phyloP scores from a whole-genome alignment of 371 early-diverging fungal genomes.

The Apophysomyces elegans region DNA sequence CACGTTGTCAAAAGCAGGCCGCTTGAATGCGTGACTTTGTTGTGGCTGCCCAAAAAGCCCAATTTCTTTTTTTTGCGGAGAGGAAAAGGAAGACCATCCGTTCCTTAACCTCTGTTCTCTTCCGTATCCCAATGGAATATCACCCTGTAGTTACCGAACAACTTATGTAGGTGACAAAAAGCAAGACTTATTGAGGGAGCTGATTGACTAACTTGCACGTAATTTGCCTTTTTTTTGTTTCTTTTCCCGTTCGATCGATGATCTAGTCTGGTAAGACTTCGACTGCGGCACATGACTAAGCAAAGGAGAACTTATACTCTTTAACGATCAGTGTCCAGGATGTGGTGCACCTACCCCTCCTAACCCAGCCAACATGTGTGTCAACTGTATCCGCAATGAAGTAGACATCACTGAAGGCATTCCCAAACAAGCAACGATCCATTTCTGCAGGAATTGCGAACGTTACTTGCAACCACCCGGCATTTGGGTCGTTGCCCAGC shows the following conservation, averaged over 20 bases:
- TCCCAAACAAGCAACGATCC: constrained; percentile 93
- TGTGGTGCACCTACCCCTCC: constrained; percentile 98
- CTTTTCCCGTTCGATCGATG: constrained; percentile 4
- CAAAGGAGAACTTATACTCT: background rate
- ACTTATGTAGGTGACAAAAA: constrained; percentile 44
- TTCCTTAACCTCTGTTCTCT: background rate
- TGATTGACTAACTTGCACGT: too few species aligned
- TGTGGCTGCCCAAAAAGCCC: too few species aligned
- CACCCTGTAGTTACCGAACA: constrained; percentile 55
- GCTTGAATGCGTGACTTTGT: background rate
- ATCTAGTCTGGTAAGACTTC: constrained; percentile 37
- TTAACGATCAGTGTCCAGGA: constrained; percentile 84
- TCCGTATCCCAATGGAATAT: constrained; percentile 42
- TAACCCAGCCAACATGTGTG: constrained; percentile 98
- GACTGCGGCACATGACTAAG: background rate
- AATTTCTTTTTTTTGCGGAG: background rate
- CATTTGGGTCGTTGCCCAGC: constrained; percentile 88
- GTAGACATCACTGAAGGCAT: constrained; percentile 98
- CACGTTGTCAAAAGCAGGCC: background rate
- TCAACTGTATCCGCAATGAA: constrained; percentile 95
- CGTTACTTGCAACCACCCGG: constrained; percentile 97
- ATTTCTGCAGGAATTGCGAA: constrained; percentile 97
- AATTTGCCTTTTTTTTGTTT: background rate
- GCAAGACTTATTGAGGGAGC: too few species aligned
- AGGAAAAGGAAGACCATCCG: background rate